Base-by-base conservation (phyloP, 2,329 filamentous ascomycete genomes). In the Botrytis squamosa region DNA sequence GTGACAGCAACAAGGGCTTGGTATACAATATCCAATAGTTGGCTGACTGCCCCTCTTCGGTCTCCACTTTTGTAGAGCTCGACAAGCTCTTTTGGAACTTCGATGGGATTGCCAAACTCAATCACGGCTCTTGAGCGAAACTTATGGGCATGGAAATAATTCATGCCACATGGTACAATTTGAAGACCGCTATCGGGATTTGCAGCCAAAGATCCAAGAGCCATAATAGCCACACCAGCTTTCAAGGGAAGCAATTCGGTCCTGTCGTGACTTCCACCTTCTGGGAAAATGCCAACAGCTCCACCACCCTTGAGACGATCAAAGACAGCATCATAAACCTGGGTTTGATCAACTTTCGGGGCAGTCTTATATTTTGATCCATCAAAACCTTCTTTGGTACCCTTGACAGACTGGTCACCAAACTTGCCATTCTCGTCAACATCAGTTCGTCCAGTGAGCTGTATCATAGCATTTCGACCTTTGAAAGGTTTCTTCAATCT, bases 141-240 rank as follows among this genome's bases (percentile, higher is more conserved):
- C 83, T 98, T 99, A 87, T 99, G 95, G 0, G 95, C 93, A 83
- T 98, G 95, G 84, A 99, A 99, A 84, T 99, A 99, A 83, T 99
- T 99, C 95, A 99, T 98, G 79, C 95, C 95, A 70, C 96, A 95
- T 5, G 96, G 96, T 38, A 99, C 93, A 79, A 99, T 98, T 83
- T 95, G 97, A 75, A 99, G 86, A 44, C 93, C 94, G 80, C 93
- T 97, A 76, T 95, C 88, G 10, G 74, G 74, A 38, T 95, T 90
- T 73, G 94, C 91, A 8, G 93, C 94, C 70, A 98, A 86, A 1
- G 96, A 92, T 57, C 95, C 95, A 52, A 99, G 88, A 20, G 95
- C 96, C 95, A 99, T 99, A 80, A 99, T 96, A 74, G 96, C 96
- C 75, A 99, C 94, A 82, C 95, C 95, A 79, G 96, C 76, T 87